Percentiles rank a stretch among this genome's conserved stretches.
These are phyloP conservation scores for Xylariaceae sp. DNA, from an alignment of 2,329 filamentous ascomycete species.

Conservation along the genomic window DNA sequence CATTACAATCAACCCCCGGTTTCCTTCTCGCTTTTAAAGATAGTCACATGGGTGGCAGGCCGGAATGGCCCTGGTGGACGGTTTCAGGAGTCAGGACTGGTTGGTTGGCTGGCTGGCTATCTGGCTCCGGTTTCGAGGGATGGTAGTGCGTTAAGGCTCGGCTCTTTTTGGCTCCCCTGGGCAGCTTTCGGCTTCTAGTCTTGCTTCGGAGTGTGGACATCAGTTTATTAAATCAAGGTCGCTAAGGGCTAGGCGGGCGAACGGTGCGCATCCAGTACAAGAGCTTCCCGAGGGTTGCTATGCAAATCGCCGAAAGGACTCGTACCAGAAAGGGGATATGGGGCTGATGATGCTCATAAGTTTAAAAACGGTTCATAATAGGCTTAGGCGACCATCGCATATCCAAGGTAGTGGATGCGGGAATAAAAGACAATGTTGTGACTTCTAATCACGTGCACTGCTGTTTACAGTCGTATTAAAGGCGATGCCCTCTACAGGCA, in stretches of 20 bases:
- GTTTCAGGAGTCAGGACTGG: conserved; percentile 21
- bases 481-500: not conserved
- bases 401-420: conserved; percentile 11
- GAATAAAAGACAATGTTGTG: conserved; percentile 9
- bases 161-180: conserved; percentile 14
- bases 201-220: conserved; percentile 2
- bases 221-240: not conserved
- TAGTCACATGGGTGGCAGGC: conserved; percentile 19
- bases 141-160: conserved; percentile 20
- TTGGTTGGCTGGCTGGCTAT: conserved; percentile 21
- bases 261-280: not conserved
- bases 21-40: conserved; percentile 14
- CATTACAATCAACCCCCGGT: conserved; percentile 7
- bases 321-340: not conserved
- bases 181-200: conserved; percentile 5
- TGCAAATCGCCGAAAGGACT: conserved; percentile 2
- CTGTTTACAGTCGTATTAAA: not conserved
- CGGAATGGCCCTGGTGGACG: conserved; percentile 15
- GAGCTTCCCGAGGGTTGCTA: not conserved
- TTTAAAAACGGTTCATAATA: conserved; percentile 13
- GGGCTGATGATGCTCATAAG: not conserved
- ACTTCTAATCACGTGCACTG: not conserved
- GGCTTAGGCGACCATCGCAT: conserved; percentile 12
- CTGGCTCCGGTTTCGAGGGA: conserved; percentile 20
- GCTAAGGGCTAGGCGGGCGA: not conserved